Evolutionary conservation across 2,329 filamentous ascomycete genomes (phyloP), one percentile per base, ranked within the genome.

Genomic region (Calonectria pseudoreteaudii): DNA sequence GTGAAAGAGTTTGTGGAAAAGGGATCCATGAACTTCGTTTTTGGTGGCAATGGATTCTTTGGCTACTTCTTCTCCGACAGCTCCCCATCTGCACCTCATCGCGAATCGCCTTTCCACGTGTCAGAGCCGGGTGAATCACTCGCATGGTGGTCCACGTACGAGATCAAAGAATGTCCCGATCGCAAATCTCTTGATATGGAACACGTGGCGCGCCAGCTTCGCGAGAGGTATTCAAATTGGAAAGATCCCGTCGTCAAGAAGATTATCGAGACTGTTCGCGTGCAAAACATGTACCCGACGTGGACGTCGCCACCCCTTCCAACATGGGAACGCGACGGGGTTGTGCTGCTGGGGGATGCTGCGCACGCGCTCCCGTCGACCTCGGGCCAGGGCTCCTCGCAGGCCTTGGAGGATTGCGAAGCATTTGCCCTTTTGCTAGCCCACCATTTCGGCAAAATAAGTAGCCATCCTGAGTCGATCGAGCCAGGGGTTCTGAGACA

Each of bases 61-160:
- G 41, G 74, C 7, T 56, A 72, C 44, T 62, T 74, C 41, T 74
- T 74, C 36, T 72, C 72, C 2, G 66, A 74, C 10, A 74, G 72
- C 16, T 72, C 20, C 10, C 10, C 66, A 5, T 69, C 70, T 6
- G 50, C 58, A 2, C 23, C 50, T 36, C 23, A 72, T 5, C 72
- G 70, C 34, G 70, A 72, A 18, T 72, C 72, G 1, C 70, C 72
- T 14, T 74, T 72, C 34, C 70, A 74, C 47, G 30, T 72, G 16
- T 74, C 70, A 7, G 70, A 74, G 50, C 66, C 70, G 1, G 70
- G 72, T 0, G 70, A 64, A 4, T 72, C 70, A 1, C 66, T 74
- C 18, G 72, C 72, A 14, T 74, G 70, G 72, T 74, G 70, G 72
- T 74, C 72, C n/a, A 74, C 72, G 2, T 72, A 74, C 9, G 70